Conservation (phyloP, 2,329 filamentous ascomycete genomes). For the Triangularia verruculosa region DNA sequence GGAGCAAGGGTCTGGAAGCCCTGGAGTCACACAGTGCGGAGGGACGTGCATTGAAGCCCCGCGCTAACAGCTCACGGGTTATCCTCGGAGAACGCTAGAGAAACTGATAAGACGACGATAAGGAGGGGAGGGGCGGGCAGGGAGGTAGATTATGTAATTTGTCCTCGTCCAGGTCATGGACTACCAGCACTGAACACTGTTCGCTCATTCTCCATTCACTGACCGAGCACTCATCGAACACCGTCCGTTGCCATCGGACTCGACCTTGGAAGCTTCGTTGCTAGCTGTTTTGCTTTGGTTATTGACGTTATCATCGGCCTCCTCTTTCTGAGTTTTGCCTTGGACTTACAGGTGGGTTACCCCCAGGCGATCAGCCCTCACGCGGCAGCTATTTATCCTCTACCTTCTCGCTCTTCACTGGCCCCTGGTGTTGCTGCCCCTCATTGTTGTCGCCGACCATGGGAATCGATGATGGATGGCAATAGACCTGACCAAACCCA, state of each 20-base stretch:
- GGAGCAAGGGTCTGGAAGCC: not conserved
- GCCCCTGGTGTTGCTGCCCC: not conserved
- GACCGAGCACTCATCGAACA: constrained; percentile 22
- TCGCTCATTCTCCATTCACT: not conserved
- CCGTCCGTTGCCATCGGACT: constrained; percentile 11
- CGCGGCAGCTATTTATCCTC: constrained; percentile 10
- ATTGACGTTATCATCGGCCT: not conserved
- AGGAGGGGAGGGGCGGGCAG: not conserved
- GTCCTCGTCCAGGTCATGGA: constrained; percentile 15
- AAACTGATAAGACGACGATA: not conserved
- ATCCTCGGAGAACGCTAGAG: not conserved
- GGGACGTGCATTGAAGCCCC: not conserved
- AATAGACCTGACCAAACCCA: not conserved
- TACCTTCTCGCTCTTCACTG: constrained; percentile 2
- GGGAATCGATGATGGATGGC: not conserved
- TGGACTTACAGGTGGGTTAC: constrained; percentile 23
- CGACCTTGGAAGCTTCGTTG: not conserved
- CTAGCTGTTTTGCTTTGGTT: not conserved
- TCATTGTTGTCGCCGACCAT: not conserved
- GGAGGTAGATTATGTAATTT: constrained; percentile 25
- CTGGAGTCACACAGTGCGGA: constrained; percentile 4
- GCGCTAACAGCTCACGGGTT: constrained; percentile 4
- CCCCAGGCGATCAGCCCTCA: constrained; percentile 18
- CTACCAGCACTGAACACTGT: constrained; percentile 13
- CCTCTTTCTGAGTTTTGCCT: not conserved